Evolutionary conservation across 2,329 filamentous ascomycete species (phyloP).

Genomic region (Epichloe festucae): DNA sequence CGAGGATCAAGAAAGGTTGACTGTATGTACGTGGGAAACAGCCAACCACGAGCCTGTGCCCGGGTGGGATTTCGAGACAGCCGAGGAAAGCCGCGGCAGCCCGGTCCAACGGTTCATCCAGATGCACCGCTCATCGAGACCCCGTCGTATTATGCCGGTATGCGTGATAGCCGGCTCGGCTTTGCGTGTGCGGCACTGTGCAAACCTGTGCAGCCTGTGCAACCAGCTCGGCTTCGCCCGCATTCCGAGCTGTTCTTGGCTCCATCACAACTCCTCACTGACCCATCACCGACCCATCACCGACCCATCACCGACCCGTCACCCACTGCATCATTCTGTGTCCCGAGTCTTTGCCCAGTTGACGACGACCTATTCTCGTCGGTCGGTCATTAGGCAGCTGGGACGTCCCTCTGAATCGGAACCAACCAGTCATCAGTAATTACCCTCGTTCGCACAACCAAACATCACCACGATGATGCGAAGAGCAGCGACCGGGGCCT

Average conservation of each 20-base stretch:
- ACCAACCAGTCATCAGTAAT: no score
- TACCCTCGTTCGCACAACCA: not conserved
- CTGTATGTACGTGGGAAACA: not conserved
- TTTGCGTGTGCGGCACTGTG: no score
- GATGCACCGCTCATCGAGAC: not conserved
- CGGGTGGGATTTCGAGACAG: constrained; percentile 11
- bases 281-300: not conserved
- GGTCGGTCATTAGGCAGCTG: no score
- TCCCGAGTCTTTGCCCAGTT: not conserved
- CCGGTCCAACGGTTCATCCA: constrained; percentile 11
- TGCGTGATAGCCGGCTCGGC: not conserved
- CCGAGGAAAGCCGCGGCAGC: constrained; percentile 22
- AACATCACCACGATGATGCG: constrained; percentile 17
- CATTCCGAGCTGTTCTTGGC: not conserved
- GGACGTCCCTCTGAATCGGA: no score
- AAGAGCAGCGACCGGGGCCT: constrained; percentile 18
- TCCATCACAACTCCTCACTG: not conserved
- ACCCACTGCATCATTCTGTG: not conserved
- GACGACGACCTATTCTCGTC: no score
- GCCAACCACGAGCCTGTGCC: not conserved
- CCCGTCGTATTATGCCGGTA: no score
- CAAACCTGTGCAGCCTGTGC: no score
- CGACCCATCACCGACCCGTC: not conserved
- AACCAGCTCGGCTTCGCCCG: not conserved
- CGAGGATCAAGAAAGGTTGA: not conserved